These are phyloP conservation scores for Monilinia polystroma DNA, from an alignment of 2,329 filamentous ascomycete species.

Conservation along the genomic window DNA sequence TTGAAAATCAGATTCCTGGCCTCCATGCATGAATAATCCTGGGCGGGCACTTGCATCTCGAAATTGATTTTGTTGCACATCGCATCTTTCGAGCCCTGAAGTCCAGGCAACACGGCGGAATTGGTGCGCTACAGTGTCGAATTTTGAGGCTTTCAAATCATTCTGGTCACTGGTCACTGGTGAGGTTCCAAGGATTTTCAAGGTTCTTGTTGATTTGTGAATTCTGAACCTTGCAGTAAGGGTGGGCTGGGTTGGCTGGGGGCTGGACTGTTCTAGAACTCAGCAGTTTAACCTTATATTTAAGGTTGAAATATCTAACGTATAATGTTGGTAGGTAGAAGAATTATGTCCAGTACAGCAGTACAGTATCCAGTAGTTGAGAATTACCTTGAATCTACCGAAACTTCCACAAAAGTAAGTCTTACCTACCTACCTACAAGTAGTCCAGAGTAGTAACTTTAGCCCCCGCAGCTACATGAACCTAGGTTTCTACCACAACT, in stretches of 20 bases:
- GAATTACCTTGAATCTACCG: too few species aligned
- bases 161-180: background rate
- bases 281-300: background rate
- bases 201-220: background rate
- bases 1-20: constrained; percentile 19
- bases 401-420: constrained; percentile 6
- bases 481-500: background rate
- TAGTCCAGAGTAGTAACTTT: background rate
- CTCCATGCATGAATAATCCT: constrained; percentile 15
- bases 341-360: too few species aligned
- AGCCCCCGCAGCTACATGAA: constrained; percentile 3
- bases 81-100: constrained; percentile 26
- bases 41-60: background rate
- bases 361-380: too few species aligned
- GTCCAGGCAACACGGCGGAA: constrained; percentile 25
- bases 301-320: background rate
- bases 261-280: background rate
- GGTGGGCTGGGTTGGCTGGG: too few species aligned
- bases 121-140: constrained; percentile 8
- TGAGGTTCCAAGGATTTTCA: background rate
- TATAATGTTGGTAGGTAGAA: background rate
- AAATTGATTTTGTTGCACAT: constrained; percentile 26
- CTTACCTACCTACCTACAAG: too few species aligned
- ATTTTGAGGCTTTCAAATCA: constrained; percentile 11
- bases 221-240: too few species aligned